A percentile compares a stretch with the other conserved stretches of the same genome.
Conservation (phyloP, 129 eudicot species). For the Flaveria sonorensis region DNA sequence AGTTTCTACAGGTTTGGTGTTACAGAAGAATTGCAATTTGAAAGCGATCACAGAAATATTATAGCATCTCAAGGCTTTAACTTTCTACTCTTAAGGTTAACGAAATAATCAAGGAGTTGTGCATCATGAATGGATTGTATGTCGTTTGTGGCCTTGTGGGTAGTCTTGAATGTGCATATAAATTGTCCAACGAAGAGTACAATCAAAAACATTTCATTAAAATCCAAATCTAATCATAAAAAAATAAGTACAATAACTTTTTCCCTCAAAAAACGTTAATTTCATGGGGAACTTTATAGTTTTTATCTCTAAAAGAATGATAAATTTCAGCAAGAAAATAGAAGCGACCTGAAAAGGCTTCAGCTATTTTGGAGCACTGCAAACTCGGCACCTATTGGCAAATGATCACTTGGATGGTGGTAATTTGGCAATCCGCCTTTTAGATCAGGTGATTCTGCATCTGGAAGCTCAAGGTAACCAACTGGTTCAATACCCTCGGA, state of each 20-base stretch:
- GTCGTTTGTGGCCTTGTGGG: no score
- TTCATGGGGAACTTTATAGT: neutral
- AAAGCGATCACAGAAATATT: no score
- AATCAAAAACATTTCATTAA: conserved; percentile 1
- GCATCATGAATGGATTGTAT: no score
- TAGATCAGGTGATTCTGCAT: conserved; percentile 56
- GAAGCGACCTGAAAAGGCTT: conserved; percentile 14
- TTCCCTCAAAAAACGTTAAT: conserved; percentile 1
- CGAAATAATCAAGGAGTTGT: no score
- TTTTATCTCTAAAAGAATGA: conserved; percentile 9
- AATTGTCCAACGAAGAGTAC: neutral
- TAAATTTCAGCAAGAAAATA: conserved; percentile 3
- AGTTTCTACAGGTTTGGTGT: no score
- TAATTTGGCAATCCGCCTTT: conserved; percentile 83
- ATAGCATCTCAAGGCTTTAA: no score
- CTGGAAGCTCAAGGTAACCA: conserved; percentile 78
- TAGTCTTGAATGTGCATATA: neutral
- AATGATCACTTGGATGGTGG: conserved; percentile 93
- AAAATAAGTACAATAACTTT: neutral
- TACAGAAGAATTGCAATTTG: no score
- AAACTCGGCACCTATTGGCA: conserved; percentile 94
- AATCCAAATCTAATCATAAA: neutral
- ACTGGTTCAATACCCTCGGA: conserved; percentile 55
- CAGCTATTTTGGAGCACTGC: conserved; percentile 36
- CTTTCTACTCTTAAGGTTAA: no score